Evolutionary conservation across 176 grass and related monocot genomes (phyloP), one percentile per base, ranked within the genome.

Genomic region (Otatea glauca): DNA sequence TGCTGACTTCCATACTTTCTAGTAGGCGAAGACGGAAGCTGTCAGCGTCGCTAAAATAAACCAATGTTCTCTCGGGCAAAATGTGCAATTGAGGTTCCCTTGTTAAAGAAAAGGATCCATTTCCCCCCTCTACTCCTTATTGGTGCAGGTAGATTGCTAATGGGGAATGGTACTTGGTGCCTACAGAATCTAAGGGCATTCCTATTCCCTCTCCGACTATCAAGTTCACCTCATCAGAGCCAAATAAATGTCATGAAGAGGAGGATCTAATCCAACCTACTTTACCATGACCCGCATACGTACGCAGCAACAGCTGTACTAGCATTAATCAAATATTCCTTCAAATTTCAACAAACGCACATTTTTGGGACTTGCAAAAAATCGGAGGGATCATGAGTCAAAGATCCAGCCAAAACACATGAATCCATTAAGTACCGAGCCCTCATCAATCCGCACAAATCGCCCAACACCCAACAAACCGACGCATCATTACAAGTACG

Each of bases 291-390:
- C 23, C 71, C 54, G 81, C n/a, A 34, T 21, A 4, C 0, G 21
- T 70, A 80, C 23, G 48, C 45, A 78, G 43, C 44, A 83, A 37
- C 54, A 41, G 12, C 7, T 68, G 68, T 25, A 85, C 29, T 51
- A 44, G 49, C 43, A 83, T 63, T 83, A 21, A 88, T 71, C 42
- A 61, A 17, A 61, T 34, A 43, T 75, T 53, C 62, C 16, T 50
- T 13, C 10, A 1, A 9, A 58, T 79, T 85, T 74, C 49, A 75
- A 81, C 41, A 59, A 47, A 59, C 7, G 68, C 21, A 17, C 10
- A 23, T 17, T 37, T 37, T n/a, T 38, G 1, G 20, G 49, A 44
- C 14, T 41, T 76, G 35, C n/a, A 47, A 54, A 60, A 78, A 12
- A 62, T 2, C 21, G 20, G 41, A 25, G n/a, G 24, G 38, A 23